Evolutionary conservation across 1,284 basidiomycete genomes (phyloP).

Genomic region (Rhodotorula sp.): DNA sequence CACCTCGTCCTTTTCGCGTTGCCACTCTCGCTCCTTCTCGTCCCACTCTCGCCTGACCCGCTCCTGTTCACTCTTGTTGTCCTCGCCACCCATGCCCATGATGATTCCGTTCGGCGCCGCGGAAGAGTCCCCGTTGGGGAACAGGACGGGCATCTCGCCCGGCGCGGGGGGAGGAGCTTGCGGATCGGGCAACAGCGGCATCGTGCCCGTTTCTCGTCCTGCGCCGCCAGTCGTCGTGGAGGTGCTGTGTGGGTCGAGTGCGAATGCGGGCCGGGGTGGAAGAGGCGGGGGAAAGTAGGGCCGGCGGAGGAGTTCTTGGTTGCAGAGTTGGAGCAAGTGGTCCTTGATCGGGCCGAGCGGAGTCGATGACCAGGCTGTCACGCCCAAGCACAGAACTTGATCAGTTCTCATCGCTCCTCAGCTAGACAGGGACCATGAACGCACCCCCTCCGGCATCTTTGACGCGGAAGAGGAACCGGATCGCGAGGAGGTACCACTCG

Average conservation of each 20-base stretch:
- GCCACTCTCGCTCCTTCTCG: background rate
- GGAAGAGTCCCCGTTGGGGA: background rate
- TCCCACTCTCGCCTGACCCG: background rate
- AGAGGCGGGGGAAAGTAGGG: constrained; percentile 51
- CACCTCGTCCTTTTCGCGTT: background rate
- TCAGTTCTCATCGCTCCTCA: too few species aligned
- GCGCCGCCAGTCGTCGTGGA: background rate
- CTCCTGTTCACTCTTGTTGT: background rate
- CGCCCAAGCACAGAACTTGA: background rate
- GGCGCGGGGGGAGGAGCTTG: background rate
- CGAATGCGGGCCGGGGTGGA: background rate
- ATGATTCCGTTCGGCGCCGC: too few species aligned
- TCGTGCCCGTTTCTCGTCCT: background rate
- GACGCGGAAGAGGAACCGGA: constrained; percentile 72
- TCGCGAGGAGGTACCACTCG: constrained; percentile 77
- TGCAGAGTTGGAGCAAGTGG: constrained; percentile 49
- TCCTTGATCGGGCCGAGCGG: constrained; percentile 46
- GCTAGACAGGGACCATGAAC: background rate
- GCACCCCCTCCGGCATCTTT: constrained; percentile 49
- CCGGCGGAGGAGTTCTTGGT: constrained; percentile 60
- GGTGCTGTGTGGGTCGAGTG: background rate
- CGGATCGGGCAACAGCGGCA: background rate
- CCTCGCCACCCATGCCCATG: background rate
- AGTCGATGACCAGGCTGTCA: constrained; percentile 40
- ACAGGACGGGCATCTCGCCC: background rate